Evolutionary conservation across 495 filamentous ascomycete species (phyloP), one percentile per base, ranked within the genome.

Genomic region (Hypoxylon rickii): DNA sequence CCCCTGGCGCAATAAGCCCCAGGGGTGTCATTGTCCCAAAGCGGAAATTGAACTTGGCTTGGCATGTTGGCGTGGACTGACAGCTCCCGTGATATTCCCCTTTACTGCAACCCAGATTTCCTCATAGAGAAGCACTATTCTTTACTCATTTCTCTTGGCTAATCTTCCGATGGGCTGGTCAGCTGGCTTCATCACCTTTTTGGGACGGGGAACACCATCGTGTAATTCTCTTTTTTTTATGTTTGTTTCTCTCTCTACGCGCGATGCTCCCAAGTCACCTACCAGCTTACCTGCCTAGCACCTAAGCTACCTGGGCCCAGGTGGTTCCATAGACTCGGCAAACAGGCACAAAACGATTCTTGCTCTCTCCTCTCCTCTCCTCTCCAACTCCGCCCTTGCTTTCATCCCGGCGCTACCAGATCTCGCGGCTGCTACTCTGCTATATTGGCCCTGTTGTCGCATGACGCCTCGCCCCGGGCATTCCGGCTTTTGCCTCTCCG

Each of bases 61-160:
- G 58, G 53, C 53, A 2, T 16, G 22, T 11, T 55, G 45, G 51
- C 24, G 18, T 53, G 58, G 48, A 32, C 38, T 41, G 13, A 33
- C 46, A 44, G 17, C 49, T 60, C 51, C 51, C 58, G 51, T 42
- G 58, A 61, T 61, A 61, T 58, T 58, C 48, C 48, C 53, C 32
- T 63, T 49, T 41, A 63, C 44, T 63, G 46, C 51, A 26, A 61
- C 58, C 58, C 42, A 61, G 51, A 51, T 40, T 51, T 50, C 41
- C 41, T 44, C 39, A 41, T 51, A 50, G 22, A 61, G 50, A 26
- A 58, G 38, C 43, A 38, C 1, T 31, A 32, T 32, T 58, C 40
- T 16, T 16, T 20, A 13, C 45, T 50, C 19, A 24, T 51, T 20
- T 26, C 7, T 50, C 48, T 47, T 44, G 44, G 55, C 44, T 41